A percentile compares a stretch with the other conserved stretches of the same genome.
Evolutionary conservation across 2,329 filamentous ascomycete species (phyloP).

Genomic region (Xylariaceae sp.): DNA sequence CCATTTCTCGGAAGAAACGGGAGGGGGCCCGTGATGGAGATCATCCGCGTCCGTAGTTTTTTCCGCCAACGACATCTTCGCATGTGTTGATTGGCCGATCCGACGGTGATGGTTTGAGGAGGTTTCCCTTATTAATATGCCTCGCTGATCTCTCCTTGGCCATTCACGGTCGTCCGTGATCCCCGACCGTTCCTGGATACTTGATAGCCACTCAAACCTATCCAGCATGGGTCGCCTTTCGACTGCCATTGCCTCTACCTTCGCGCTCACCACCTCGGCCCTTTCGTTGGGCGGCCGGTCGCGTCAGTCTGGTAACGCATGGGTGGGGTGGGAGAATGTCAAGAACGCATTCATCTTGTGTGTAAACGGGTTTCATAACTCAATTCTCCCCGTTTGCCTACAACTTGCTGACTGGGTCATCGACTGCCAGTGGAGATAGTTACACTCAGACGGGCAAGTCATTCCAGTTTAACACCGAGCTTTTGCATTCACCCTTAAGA

Average conservation of each 20-base stretch:
- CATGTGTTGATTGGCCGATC: background rate
- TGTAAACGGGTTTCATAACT: constrained; percentile 22
- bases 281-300: background rate
- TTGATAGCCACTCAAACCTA: background rate
- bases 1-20: constrained; percentile 5
- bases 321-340: constrained; percentile 35
- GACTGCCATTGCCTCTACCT: constrained; percentile 2
- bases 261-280: constrained; percentile 12
- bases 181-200: background rate
- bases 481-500: background rate
- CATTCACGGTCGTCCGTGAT: background rate
- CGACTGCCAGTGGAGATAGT: constrained; percentile 29
- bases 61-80: constrained; percentile 4
- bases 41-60: background rate
- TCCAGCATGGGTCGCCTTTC: constrained; percentile 10
- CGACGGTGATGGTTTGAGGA: background rate
- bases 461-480: constrained; percentile 2
- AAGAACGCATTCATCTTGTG: constrained; percentile 41
- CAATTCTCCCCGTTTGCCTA: background rate
- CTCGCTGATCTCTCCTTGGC: background rate
- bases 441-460: constrained; percentile 29
- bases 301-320: constrained; percentile 16
- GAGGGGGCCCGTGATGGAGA: background rate
- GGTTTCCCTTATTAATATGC: constrained; percentile 4
- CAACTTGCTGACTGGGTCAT: constrained; percentile 1